Percentiles rank a stretch among this genome's conserved stretches.
phyloP scores from a whole-genome alignment of 768 basidiomycete species.

The Boletus rubropictus region DNA sequence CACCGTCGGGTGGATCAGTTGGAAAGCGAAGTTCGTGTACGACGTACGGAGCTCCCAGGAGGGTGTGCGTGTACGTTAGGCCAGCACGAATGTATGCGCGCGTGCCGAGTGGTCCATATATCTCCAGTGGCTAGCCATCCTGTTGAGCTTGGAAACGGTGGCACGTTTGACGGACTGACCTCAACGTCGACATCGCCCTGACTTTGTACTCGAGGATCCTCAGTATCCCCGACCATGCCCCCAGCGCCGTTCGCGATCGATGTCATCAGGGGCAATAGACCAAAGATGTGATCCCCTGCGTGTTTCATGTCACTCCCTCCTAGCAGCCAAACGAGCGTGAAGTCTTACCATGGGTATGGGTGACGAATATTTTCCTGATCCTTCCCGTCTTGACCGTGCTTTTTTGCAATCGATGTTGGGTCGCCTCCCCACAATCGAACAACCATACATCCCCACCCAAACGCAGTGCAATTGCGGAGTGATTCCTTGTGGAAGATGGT shows the following conservation, averaged over 20 bases:
- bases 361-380: constrained; percentile 80
- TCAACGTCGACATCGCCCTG: constrained; percentile 3
- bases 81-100: constrained; percentile 72
- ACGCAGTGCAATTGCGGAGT: constrained; percentile 66
- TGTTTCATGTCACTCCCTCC: background rate
- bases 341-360: constrained; percentile 74
- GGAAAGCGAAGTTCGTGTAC: constrained; percentile 78
- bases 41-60: constrained; percentile 60
- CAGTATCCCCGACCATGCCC: constrained; percentile 49
- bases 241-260: constrained; percentile 71
- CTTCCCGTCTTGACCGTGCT: constrained; percentile 71
- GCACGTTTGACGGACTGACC: constrained; percentile 11
- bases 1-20: constrained; percentile 50
- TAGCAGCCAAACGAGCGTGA: background rate
- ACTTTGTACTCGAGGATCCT: constrained; percentile 49
- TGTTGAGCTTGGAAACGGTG: constrained; percentile 8
- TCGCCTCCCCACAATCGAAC: constrained; percentile 83
- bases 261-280: constrained; percentile 62
- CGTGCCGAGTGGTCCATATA: constrained; percentile 82
- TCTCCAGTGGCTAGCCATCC: constrained; percentile 56
- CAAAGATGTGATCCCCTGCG: constrained; percentile 79
- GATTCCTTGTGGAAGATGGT: constrained; percentile 73
- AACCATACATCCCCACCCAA: constrained; percentile 71
- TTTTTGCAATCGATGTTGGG: constrained; percentile 71
- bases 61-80: constrained; percentile 62